Evolutionary conservation across 805 yeast species (phyloP), one percentile per base, ranked within the genome.

Genomic region (Ogataea glucozyma): DNA sequence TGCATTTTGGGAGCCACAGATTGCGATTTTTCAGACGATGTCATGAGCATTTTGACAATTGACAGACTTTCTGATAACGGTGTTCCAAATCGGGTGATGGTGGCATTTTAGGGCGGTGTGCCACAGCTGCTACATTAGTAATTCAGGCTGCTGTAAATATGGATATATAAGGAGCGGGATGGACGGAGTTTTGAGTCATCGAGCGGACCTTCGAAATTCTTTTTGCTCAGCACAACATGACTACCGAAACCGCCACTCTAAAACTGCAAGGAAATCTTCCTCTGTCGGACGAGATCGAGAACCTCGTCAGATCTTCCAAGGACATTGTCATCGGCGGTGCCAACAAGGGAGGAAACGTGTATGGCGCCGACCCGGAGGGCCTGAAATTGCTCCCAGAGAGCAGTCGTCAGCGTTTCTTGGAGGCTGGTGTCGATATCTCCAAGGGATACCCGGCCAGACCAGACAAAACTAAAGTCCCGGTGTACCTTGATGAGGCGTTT

Each of bases 391-490:
- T 49, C 19, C 64, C 64, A 26, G 56, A 45, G 24, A 20, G 51
- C 4, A 44, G 53, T 40, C 35, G 53, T 10, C 57, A 52, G 18
- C 57, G 73, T 44, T 62, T 60, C 32, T 65, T 56, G 16, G 60
- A 61, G 42, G 54, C 54, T 34, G 67, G 67, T 6, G 57, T 69
- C 41, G 71, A 67, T 33, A 20, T 64, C 12, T 49, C 62, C 4
- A 30, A 57, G 23, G 72, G 72, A 17, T 69, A 69, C 47, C 72
- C 73, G 18, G 55, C 51, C 14, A 54, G 66, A 41, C 70, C 72
- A 13, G 52, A 51, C 14, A 47, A 41, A 31, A 47, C 51, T 2
- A 44, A 57, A 26, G 54, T 67, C 21, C 71, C 72, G 5, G 53
- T 54, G 17, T 69, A 55, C 49, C 45, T 68, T 8, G 72, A 69